These are phyloP conservation scores for Pezizomycotina sp. DNA, from an alignment of 2,329 filamentous ascomycete genomes.

Conservation along the genomic window DNA sequence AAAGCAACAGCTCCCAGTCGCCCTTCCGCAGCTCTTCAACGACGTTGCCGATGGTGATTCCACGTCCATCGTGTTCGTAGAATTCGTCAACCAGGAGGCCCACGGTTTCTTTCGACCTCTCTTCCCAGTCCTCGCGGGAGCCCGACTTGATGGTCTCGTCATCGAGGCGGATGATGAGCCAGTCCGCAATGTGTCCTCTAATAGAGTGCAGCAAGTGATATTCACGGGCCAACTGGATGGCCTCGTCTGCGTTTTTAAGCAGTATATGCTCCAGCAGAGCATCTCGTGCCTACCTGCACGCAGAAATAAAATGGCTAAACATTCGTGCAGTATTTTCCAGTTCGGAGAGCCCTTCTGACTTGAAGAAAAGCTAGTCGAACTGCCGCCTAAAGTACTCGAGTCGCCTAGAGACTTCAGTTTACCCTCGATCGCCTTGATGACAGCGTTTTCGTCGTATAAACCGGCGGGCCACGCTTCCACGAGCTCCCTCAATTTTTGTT, in stretches of 20 bases:
- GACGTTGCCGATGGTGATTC: slow-evolving; percentile 58
- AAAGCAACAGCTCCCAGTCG: slow-evolving; percentile 58
- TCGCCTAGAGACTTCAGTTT: slow-evolving; percentile 64
- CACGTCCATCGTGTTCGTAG: slow-evolving; percentile 41
- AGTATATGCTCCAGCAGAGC: slow-evolving; percentile 78
- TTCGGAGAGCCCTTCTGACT: slow-evolving; percentile 61
- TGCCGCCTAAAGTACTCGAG: slow-evolving; percentile 56
- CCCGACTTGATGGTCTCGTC: slow-evolving; percentile 51
- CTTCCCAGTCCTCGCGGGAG: slow-evolving; percentile 53
- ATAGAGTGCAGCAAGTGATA: slow-evolving; percentile 82
- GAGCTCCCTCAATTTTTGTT: slow-evolving; percentile 57
- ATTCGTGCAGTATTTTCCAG: slow-evolving; percentile 78
- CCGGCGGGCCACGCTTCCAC: slow-evolving; percentile 59
- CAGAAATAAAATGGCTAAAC: slow-evolving; percentile 68
- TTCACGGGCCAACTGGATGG: slow-evolving; percentile 70
- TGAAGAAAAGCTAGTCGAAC: no score
- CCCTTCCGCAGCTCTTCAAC: slow-evolving; percentile 67
- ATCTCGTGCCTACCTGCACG: slow-evolving; percentile 64
- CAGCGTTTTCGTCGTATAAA: slow-evolving; percentile 35
- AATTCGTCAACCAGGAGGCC: slow-evolving; percentile 79
- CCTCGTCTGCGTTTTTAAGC: slow-evolving; percentile 78
- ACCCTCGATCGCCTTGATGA: slow-evolving; percentile 65
- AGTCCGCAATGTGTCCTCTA: slow-evolving; percentile 72
- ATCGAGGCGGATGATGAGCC: slow-evolving; percentile 73
- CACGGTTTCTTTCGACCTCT: slow-evolving; percentile 67